These are phyloP conservation scores for Suillus subalutaceus DNA, from an alignment of 768 basidiomycete genomes.

Conservation along the genomic window DNA sequence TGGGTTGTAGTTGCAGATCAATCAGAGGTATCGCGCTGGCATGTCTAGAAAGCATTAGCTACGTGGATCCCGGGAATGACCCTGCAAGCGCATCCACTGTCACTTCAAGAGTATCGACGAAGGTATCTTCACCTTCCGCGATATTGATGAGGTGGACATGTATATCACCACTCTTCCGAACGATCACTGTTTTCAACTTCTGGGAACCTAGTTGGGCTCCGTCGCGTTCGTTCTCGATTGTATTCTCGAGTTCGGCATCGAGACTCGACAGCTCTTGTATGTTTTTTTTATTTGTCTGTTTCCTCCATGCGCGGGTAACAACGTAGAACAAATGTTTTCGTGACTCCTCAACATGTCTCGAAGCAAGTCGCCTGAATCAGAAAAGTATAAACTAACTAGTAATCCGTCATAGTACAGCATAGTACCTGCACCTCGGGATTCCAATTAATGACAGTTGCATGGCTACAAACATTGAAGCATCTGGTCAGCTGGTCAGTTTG, in stretches of 20 bases:
- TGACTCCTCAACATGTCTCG: not conserved
- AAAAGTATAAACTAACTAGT: not conserved
- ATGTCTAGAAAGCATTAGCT: slow-evolving; percentile 13
- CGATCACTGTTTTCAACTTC: slow-evolving; percentile 67
- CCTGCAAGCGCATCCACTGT: slow-evolving; percentile 41
- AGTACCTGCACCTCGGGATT: not conserved
- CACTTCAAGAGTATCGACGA: slow-evolving; percentile 77
- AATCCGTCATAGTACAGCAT: not conserved
- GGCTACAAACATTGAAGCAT: not conserved
- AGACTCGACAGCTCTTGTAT: not conserved
- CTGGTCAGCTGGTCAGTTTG: not conserved
- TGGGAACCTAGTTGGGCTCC: slow-evolving; percentile 61
- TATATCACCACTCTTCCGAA: slow-evolving; percentile 80
- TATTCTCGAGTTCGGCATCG: not conserved
- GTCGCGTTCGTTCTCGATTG: not conserved
- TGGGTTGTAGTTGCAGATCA: not conserved
- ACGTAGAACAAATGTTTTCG: not conserved
- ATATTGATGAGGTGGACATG: slow-evolving; percentile 83
- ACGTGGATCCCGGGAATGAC: slow-evolving; percentile 44
- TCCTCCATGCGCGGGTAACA: not conserved
- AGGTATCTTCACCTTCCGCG: slow-evolving; percentile 83
- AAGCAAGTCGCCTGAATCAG: not conserved
- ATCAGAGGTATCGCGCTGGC: not conserved
- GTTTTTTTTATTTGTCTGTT: not conserved
- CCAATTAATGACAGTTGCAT: not conserved